These are phyloP conservation scores for Nicotiana rustica DNA, from an alignment of 305 asterid species.

Conservation along the genomic window DNA sequence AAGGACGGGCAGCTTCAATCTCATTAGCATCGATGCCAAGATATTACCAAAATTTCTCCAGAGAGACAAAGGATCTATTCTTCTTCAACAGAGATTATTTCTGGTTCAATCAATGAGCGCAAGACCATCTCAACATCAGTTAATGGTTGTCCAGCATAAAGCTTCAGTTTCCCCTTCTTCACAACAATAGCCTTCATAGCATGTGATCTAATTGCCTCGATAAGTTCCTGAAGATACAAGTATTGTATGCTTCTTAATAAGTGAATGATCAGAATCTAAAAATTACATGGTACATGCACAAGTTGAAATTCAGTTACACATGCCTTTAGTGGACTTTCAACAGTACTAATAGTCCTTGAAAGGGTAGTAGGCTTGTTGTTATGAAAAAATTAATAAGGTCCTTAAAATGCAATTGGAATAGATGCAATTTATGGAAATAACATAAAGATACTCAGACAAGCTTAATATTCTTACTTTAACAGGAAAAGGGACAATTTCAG, in stretches of 20 bases:
- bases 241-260: no score
- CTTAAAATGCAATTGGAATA: not conserved
- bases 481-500: constrained; percentile 73
- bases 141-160: constrained; percentile 89
- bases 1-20: not conserved
- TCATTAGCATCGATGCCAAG: not conserved
- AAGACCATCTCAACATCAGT: constrained; percentile 79
- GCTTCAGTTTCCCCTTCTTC: constrained; percentile 78
- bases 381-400: not conserved
- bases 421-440: not conserved
- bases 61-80: not conserved
- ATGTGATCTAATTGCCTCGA: constrained; percentile 49
- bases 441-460: not conserved
- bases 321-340: not conserved
- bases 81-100: constrained; percentile 33
- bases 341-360: constrained; percentile 4
- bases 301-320: not conserved
- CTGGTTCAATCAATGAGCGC: constrained; percentile 52
- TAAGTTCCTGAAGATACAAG: constrained; percentile 63
- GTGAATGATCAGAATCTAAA: not conserved
- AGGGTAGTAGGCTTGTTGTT: not conserved
- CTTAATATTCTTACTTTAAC: constrained; percentile 58
- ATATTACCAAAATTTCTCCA: not conserved
- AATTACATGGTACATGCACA: not conserved
- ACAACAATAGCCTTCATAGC: constrained; percentile 62